Percentiles rank a stretch among this genome's conserved stretches.
These are phyloP conservation scores for Stachybotrys elegans DNA, from an alignment of 2,329 filamentous ascomycete genomes.

Conservation along the genomic window DNA sequence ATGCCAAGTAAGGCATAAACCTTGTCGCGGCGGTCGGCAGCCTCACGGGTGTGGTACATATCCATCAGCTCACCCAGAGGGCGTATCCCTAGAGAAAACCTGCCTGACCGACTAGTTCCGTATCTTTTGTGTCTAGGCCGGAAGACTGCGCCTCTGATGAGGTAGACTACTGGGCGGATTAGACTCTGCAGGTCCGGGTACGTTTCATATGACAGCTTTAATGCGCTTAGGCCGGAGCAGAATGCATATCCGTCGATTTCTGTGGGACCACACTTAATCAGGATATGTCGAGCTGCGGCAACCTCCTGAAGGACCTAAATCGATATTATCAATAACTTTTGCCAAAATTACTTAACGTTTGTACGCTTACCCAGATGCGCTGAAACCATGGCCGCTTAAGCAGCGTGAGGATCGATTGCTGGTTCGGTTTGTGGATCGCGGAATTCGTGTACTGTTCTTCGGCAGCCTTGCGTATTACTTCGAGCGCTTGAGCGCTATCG, in stretches of 20 bases:
- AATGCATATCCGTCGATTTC: slow-evolving; percentile 8
- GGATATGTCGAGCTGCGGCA: slow-evolving; percentile 9
- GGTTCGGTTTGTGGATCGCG: neutral
- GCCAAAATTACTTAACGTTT: neutral
- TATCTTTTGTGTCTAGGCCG: slow-evolving; percentile 1
- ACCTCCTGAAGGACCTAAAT: slow-evolving; percentile 9
- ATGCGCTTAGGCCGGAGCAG: slow-evolving; percentile 5
- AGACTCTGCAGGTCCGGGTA: slow-evolving; percentile 1
- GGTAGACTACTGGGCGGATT: slow-evolving; percentile 2
- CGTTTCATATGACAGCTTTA: slow-evolving; percentile 1
- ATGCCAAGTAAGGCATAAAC: slow-evolving; percentile 15
- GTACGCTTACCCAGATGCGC: slow-evolving; percentile 6
- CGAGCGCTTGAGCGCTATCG: neutral
- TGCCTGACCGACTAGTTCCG: neutral
- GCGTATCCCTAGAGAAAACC: slow-evolving; percentile 15
- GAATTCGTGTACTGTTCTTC: neutral
- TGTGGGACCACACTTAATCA: slow-evolving; percentile 5
- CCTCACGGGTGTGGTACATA: slow-evolving; percentile 8
- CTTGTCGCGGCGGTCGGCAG: slow-evolving; percentile 14
- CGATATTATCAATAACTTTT: neutral
- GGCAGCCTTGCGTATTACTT: slow-evolving; percentile 1
- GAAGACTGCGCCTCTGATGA: slow-evolving; percentile 6
- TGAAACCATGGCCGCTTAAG: slow-evolving; percentile 5
- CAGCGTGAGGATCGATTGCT: neutral
- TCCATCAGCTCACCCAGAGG: slow-evolving; percentile 6